Percentiles rank a stretch among this genome's conserved stretches.
Conservation (phyloP, 306 rosid species). For the Cucumis sativus region Cucumber_9930_V3 NC_026658.2:2800501-2801000, state of each 20-base stretch:
- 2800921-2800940: not conserved
- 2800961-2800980: not conserved
- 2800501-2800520: not conserved
- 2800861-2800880: not conserved
- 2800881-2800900: not conserved
- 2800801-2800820: constrained; percentile 57
- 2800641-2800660: not conserved
- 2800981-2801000: not conserved
- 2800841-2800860: constrained; percentile 42
- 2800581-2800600: not conserved
- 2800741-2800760: constrained; percentile 9
- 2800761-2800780: constrained; percentile 39
- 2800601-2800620: not conserved
- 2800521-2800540: not conserved
- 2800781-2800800: constrained; percentile 54
- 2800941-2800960: not conserved
- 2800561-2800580: not conserved
- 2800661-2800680: not conserved
- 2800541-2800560: not conserved
- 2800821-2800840: constrained; percentile 77
- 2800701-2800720: not conserved
- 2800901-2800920: not conserved
- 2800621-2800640: not conserved
- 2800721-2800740: constrained; percentile 33
- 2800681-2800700: not conserved